Percentiles rank a stretch among this genome's conserved stretches.
These are phyloP conservation scores for Aspergillus nomiae DNA, from an alignment of 2,329 filamentous ascomycete species.

Conservation along the genomic window DNA sequence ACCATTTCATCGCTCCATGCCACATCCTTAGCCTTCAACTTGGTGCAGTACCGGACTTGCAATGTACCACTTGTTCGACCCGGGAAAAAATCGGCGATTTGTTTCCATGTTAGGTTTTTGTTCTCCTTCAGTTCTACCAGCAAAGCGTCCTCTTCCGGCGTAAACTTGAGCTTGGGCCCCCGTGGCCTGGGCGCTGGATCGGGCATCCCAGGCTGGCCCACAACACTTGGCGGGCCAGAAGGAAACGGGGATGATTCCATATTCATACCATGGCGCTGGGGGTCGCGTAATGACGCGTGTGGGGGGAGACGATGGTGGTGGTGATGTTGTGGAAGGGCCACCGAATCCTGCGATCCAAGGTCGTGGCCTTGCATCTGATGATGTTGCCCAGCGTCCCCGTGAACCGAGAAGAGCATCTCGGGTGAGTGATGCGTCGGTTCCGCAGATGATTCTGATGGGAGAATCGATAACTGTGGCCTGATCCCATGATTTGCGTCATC, in stretches of 20 bases:
- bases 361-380: conserved; percentile 31
- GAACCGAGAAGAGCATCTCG: conserved; percentile 39
- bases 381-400: conserved; percentile 33
- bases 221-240: conserved; percentile 76
- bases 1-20: conserved; percentile 95
- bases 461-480: conserved; percentile 35
- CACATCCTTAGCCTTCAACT: conserved; percentile 89
- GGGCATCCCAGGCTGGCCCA: conserved; percentile 86
- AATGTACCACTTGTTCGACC: conserved; percentile 86
- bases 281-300: conserved; percentile 67
- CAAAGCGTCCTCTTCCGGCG: conserved; percentile 83
- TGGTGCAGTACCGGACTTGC: conserved; percentile 93
- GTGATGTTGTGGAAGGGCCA: conserved; percentile 61
- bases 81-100: conserved; percentile 95
- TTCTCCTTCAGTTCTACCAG: conserved; percentile 91
- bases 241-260: conserved; percentile 43
- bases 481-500: conserved; percentile 27
- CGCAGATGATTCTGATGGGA: conserved; percentile 32
- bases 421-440: conserved; percentile 33
- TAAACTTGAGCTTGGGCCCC: conserved; percentile 92
- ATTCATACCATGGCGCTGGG: conserved; percentile 62
- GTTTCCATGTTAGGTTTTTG: conserved; percentile 94
- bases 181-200: conserved; percentile 75
- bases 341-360: conserved; percentile 43
- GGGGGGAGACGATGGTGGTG: conserved; percentile 82